phyloP scores from a whole-genome alignment of 1,284 basidiomycete species.

The Cutaneotrichosporon sp. region DNA sequence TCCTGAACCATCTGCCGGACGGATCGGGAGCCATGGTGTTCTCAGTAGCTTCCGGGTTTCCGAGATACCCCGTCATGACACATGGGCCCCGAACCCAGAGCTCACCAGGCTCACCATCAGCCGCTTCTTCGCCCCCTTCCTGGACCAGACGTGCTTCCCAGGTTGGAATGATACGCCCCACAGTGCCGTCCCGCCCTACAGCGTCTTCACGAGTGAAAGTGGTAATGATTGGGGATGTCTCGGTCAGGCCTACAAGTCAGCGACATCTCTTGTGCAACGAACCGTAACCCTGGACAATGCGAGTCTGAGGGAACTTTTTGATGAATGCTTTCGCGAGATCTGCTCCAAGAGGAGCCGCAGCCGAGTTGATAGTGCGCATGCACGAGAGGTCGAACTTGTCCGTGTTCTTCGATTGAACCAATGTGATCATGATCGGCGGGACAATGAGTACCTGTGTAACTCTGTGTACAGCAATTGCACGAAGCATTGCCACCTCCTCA shows the following conservation, averaged over 20 bases:
- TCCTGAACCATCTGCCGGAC: slow-evolving; percentile 68
- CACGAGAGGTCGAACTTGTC: slow-evolving; percentile 64
- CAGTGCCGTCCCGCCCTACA: slow-evolving; percentile 18
- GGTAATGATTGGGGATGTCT: slow-evolving; percentile 48
- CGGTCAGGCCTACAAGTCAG: slow-evolving; percentile 36
- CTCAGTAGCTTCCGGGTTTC: slow-evolving; percentile 2
- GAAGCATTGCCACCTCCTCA: slow-evolving; percentile 54
- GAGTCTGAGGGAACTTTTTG: slow-evolving; percentile 18
- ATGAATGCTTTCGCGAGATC: slow-evolving; percentile 34
- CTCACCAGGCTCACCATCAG: slow-evolving; percentile 63
- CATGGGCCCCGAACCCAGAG: slow-evolving; percentile 71
- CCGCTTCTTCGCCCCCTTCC: slow-evolving; percentile 44
- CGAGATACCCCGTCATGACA: slow-evolving; percentile 42
- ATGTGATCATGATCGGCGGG: slow-evolving; percentile 69
- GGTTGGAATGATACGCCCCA: slow-evolving; percentile 70
- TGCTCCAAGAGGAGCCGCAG: slow-evolving; percentile 71
- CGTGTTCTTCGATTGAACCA: slow-evolving; percentile 53
- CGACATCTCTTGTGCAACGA: too few species aligned
- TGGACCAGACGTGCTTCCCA: slow-evolving; percentile 67
- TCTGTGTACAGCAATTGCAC: slow-evolving; percentile 62
- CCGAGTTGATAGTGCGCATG: slow-evolving; percentile 61
- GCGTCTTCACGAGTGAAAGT: slow-evolving; percentile 15
- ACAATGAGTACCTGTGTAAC: slow-evolving; percentile 65
- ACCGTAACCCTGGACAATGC: slow-evolving; percentile 45
- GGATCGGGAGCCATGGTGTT: slow-evolving; percentile 12